These are phyloP conservation scores for Phaeodactylum tricornutum DNA, from an alignment of 108 stramenopile genomes.

Conservation along the genomic window DNA sequence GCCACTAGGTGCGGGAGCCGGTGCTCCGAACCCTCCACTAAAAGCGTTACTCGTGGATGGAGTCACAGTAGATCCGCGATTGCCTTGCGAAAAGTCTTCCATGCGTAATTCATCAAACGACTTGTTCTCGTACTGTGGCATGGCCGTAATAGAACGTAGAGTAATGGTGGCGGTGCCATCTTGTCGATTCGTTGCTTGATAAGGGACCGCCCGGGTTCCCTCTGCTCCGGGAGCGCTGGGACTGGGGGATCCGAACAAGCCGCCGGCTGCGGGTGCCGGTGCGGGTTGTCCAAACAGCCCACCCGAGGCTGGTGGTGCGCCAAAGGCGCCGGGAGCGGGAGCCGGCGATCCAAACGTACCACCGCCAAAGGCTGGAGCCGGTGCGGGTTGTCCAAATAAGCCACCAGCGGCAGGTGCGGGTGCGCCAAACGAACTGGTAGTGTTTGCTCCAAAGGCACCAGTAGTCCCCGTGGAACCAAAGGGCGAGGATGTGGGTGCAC, in stretches of 20 bases:
- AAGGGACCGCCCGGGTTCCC: slow-evolving; percentile 29
- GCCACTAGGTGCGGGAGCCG: slow-evolving; percentile 6
- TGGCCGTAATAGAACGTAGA: slow-evolving; percentile 79
- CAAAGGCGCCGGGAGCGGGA: slow-evolving; percentile 36
- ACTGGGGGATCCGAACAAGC: slow-evolving; percentile 37
- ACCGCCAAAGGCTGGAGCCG: slow-evolving; percentile 23
- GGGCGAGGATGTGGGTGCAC: slow-evolving; percentile 13
- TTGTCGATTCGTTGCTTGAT: slow-evolving; percentile 12
- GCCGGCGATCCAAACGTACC: slow-evolving; percentile 13
- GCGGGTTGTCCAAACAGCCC: slow-evolving; percentile 44
- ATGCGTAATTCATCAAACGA: slow-evolving; percentile 85
- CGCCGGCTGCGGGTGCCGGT: slow-evolving; percentile 26
- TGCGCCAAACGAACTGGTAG: slow-evolving; percentile 32
- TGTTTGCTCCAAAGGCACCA: slow-evolving; percentile 26
- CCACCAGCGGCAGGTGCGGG: slow-evolving; percentile 34
- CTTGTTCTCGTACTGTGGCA: slow-evolving; percentile 77
- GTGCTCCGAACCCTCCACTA: slow-evolving; percentile 5
- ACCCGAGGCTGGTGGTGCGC: slow-evolving; percentile 32
- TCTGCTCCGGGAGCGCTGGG: slow-evolving; percentile 27
- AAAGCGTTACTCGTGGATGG: not conserved
- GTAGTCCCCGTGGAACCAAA: slow-evolving; percentile 10
- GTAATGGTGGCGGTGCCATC: slow-evolving; percentile 62
- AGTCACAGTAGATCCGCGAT: slow-evolving; percentile 37
- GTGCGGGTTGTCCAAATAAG: slow-evolving; percentile 31
- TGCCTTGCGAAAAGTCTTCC: slow-evolving; percentile 82